phyloP scores from a whole-genome alignment of 805 yeast species.

The Lachancea sp. region DNA sequence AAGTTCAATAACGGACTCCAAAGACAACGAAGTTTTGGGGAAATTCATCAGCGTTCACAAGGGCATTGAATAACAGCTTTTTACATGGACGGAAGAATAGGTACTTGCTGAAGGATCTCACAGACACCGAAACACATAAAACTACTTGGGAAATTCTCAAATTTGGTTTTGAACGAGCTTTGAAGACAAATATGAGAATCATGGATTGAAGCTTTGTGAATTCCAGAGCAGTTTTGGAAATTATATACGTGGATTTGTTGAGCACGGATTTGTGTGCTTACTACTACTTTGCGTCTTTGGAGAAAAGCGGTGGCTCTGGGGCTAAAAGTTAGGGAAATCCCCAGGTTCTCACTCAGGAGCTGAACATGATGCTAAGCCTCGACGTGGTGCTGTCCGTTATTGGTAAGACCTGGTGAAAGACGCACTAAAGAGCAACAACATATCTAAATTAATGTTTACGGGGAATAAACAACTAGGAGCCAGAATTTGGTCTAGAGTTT shows the following conservation, averaged over 20 bases:
- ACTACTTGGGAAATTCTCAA: conserved; percentile 31
- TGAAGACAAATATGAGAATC: conserved; percentile 57
- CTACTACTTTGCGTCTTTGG: conserved; percentile 62
- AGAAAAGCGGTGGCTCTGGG: conserved; percentile 74
- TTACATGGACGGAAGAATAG: conserved; percentile 32
- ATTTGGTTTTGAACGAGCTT: conserved; percentile 36
- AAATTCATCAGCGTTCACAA: conserved; percentile 23
- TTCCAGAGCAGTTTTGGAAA: conserved; percentile 94
- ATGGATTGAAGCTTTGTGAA: conserved; percentile 73
- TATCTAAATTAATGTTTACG: no score
- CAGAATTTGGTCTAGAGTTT: no score
- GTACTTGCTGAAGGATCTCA: conserved; percentile 16
- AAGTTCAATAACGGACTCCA: conserved; percentile 32
- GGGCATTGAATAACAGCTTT: conserved; percentile 23
- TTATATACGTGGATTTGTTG: conserved; percentile 76
- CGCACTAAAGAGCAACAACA: no score
- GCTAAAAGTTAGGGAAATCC: conserved; percentile 98
- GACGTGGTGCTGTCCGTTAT: conserved; percentile 72
- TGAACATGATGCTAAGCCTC: conserved; percentile 63
- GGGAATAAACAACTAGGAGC: no score
- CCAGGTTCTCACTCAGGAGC: conserved; percentile 84
- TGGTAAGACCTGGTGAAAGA: no score
- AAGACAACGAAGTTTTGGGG: conserved; percentile 30
- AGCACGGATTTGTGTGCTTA: conserved; percentile 54
- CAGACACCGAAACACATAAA: conserved; percentile 15